phyloP scores from a whole-genome alignment of 805 yeast genomes.

The Yamadazyma endophytica region DNA sequence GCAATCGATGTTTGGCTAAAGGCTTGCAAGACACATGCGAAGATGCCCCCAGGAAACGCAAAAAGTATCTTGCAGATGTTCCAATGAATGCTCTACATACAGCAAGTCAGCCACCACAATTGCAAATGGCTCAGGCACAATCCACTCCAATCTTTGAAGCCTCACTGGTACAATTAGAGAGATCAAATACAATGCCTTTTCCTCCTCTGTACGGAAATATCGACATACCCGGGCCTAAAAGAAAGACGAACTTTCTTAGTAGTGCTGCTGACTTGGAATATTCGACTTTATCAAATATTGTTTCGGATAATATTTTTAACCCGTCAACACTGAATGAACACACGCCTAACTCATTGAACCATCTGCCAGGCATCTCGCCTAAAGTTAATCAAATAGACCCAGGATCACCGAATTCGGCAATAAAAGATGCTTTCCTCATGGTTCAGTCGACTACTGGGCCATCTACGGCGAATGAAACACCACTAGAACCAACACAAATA shows the following conservation, averaged over 20 bases:
- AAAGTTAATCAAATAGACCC: constrained; percentile 13
- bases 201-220: too few relatives aligned
- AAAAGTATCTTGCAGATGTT: constrained; percentile 72
- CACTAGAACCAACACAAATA: too few relatives aligned
- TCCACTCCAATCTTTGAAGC: too few relatives aligned
- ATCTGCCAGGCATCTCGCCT: constrained; percentile 37
- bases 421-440: constrained; percentile 12
- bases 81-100: constrained; percentile 19
- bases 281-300: constrained; percentile 61
- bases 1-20: constrained; percentile 69
- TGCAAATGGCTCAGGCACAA: background rate
- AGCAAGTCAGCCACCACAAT: constrained; percentile 1
- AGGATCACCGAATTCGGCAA: constrained; percentile 13
- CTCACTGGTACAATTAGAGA: too few relatives aligned
- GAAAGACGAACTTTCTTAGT: constrained; percentile 52
- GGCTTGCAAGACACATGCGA: constrained; percentile 69
- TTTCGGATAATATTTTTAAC: constrained; percentile 41
- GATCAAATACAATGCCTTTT: too few relatives aligned
- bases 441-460: background rate
- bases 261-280: constrained; percentile 73
- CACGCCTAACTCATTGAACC: constrained; percentile 31
- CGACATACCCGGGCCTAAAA: too few relatives aligned
- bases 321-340: constrained; percentile 9
- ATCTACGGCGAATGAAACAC: background rate
- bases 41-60: constrained; percentile 85